phyloP scores from a whole-genome alignment of 768 basidiomycete genomes.

The Auriscalpium vulgare region DNA sequence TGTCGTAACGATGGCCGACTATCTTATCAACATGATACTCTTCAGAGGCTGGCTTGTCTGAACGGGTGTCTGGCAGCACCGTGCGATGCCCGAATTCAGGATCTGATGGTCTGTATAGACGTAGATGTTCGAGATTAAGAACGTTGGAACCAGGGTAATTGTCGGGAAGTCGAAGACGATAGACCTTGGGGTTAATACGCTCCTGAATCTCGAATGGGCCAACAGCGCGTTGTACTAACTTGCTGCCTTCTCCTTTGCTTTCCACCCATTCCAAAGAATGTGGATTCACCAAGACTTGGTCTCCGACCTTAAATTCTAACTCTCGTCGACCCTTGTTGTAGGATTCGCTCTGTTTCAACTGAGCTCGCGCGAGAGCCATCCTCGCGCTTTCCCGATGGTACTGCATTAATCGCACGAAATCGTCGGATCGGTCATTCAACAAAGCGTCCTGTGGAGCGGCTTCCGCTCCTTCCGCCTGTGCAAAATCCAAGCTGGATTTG shows the following conservation, averaged over 20 bases:
- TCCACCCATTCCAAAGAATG: constrained; percentile 15
- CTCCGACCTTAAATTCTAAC: constrained; percentile 16
- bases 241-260: constrained; percentile 17
- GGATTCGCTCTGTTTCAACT: constrained; percentile 4
- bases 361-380: constrained; percentile 11
- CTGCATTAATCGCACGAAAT: not conserved
- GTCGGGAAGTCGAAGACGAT: constrained; percentile 12
- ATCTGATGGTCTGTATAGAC: constrained; percentile 14
- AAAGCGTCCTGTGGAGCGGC: not conserved
- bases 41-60: not conserved
- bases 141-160: constrained; percentile 18
- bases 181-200: constrained; percentile 17
- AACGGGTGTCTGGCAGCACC: not conserved
- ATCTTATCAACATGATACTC: constrained; percentile 5
- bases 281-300: constrained; percentile 16
- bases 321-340: constrained; percentile 14
- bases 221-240: constrained; percentile 11
- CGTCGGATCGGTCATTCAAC: not conserved
- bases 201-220: constrained; percentile 20
- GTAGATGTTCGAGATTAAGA: constrained; percentile 19
- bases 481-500: not conserved
- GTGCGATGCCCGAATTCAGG: constrained; percentile 4
- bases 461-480: too few species aligned
- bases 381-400: constrained; percentile 5
- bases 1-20: not conserved